These are phyloP conservation scores for Fragilaria radians DNA, from an alignment of 108 stramenopile genomes.

Conservation along the genomic window DNA sequence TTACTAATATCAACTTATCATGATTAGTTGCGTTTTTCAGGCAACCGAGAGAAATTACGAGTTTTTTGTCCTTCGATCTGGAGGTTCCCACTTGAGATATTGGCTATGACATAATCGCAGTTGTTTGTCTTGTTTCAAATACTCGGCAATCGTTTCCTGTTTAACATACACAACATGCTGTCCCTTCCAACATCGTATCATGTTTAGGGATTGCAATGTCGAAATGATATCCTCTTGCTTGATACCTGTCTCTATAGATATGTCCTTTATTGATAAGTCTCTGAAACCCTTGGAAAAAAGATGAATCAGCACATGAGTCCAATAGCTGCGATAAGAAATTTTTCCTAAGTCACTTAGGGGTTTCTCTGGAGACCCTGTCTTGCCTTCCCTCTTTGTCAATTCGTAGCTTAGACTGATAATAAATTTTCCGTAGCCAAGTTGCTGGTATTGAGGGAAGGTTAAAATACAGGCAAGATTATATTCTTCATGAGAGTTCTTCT, in stretches of 20 bases:
- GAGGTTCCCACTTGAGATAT: conserved; percentile 57
- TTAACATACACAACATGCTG: conserved; percentile 94
- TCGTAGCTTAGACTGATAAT: conserved; percentile 96
- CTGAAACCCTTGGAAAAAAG: conserved; percentile 41
- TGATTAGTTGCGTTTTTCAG: too few relatives aligned
- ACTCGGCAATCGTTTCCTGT: conserved; percentile 62
- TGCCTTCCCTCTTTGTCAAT: conserved; percentile 82
- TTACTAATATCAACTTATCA: too few relatives aligned
- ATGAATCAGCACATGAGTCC: conserved; percentile 78
- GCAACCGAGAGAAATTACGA: too few relatives aligned
- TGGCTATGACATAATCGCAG: conserved; percentile 61
- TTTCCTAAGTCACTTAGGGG: conserved; percentile 95
- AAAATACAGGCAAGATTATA: conserved; percentile 99
- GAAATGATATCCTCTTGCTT: conserved; percentile 96
- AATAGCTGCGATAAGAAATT: conserved; percentile 91
- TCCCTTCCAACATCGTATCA: conserved; percentile 98
- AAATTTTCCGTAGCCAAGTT: conserved; percentile 97
- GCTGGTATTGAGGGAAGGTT: conserved; percentile 97
- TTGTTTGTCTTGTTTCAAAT: conserved; percentile 48
- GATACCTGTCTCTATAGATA: conserved; percentile 85
- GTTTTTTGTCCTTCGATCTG: not conserved
- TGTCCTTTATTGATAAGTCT: conserved; percentile 77
- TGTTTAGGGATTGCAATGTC: conserved; percentile 89
- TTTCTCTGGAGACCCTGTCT: conserved; percentile 95
- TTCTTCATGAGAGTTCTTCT: conserved; percentile 70